Percentiles rank a stretch among this genome's conserved stretches.
phyloP scores from a whole-genome alignment of 352 stramenopile genomes.

The Paralagenidium karlingii region DNA sequence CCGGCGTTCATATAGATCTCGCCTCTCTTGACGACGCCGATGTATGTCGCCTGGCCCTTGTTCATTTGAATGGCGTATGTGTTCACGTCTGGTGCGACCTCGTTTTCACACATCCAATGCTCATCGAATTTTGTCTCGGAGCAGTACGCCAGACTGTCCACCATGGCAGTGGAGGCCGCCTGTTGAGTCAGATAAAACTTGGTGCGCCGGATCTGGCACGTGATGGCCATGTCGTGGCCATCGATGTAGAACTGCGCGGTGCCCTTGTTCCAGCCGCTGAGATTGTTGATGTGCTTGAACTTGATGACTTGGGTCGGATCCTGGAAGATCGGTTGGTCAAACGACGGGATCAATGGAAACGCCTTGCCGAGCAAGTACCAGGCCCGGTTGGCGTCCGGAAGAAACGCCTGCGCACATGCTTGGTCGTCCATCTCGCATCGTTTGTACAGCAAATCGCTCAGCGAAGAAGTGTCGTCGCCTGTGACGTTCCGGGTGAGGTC shows the following conservation, averaged over 20 bases:
- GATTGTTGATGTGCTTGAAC: slow-evolving; percentile 11
- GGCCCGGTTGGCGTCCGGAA: slow-evolving; percentile 6
- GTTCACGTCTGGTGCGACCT: slow-evolving; percentile 4
- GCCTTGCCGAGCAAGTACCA: slow-evolving; percentile 1
- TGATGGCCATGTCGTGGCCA: slow-evolving; percentile 3
- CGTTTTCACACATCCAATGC: slow-evolving; percentile 12
- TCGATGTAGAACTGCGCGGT: slow-evolving; percentile 7
- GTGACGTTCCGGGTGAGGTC: not conserved
- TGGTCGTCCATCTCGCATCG: slow-evolving; percentile 5
- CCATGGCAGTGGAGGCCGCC: slow-evolving; percentile 1
- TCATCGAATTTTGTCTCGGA: slow-evolving; percentile 9
- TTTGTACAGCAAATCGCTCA: slow-evolving; percentile 10
- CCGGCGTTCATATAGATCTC: slow-evolving; percentile 11
- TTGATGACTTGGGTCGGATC: slow-evolving; percentile 1
- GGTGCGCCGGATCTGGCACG: slow-evolving; percentile 8
- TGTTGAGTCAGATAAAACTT: slow-evolving; percentile 4
- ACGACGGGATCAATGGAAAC: slow-evolving; percentile 2
- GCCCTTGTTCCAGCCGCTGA: slow-evolving; percentile 10
- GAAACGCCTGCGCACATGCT: slow-evolving; percentile 6
- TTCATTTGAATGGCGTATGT: slow-evolving; percentile 9
- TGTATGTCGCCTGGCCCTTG: slow-evolving; percentile 5
- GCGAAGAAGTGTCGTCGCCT: slow-evolving; percentile 6
- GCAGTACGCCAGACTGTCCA: slow-evolving; percentile 12
- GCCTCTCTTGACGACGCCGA: slow-evolving; percentile 4
- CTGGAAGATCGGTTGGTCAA: slow-evolving; percentile 7